Conservation (phyloP, 306 rosid species). For the Lagenaria siceraria region DNA sequence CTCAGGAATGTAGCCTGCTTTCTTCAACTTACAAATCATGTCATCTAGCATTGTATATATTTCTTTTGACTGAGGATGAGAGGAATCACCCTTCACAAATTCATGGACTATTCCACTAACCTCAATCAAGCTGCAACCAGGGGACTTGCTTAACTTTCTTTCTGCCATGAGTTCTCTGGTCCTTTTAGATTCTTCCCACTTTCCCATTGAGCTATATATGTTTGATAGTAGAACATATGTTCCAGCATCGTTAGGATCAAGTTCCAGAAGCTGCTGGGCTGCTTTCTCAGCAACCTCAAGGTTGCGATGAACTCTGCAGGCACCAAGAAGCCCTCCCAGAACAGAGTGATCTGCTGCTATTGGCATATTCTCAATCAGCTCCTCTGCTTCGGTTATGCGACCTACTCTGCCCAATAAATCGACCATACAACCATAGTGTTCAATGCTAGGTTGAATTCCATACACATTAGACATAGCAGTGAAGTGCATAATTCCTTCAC, state of each 20-base stretch:
- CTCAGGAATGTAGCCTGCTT: conserved; percentile 12
- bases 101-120: conserved; percentile 14
- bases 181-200: conserved; percentile 13
- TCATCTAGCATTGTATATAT: conserved; percentile 14
- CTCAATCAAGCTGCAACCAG: conserved; percentile 14
- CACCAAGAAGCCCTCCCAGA: background rate
- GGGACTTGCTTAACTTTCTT: conserved; percentile 4
- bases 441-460: background rate
- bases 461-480: background rate
- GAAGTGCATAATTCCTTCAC: background rate
- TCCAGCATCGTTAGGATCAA: conserved; percentile 7
- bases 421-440: background rate
- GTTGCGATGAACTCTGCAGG: conserved; percentile 17
- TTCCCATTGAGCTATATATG: conserved; percentile 15
- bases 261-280: conserved; percentile 11
- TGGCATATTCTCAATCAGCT: background rate
- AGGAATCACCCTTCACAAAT: background rate
- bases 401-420: background rate
- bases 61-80: background rate
- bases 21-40: conserved; percentile 10
- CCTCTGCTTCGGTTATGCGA: background rate
- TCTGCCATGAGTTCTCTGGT: conserved; percentile 11
- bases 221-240: conserved; percentile 13
- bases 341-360: background rate
- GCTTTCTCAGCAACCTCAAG: conserved; percentile 17